phyloP scores from a whole-genome alignment of 352 stramenopile species.

The Globisporangium nagaii region DNA sequence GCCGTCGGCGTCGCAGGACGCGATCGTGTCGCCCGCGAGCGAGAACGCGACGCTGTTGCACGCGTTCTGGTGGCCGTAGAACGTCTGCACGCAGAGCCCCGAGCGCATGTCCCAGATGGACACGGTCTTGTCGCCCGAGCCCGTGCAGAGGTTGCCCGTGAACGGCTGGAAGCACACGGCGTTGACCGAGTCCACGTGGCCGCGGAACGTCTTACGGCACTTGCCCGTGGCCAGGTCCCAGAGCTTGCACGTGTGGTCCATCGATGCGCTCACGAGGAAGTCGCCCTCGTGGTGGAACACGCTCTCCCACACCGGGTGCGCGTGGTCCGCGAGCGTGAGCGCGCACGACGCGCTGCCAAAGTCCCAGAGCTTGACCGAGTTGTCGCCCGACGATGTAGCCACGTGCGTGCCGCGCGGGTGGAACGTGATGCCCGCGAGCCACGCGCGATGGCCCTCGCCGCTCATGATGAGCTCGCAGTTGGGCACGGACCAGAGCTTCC shows the following conservation, averaged over 20 bases:
- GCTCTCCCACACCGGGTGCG: conserved; percentile 91
- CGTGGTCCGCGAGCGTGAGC: conserved; percentile 89
- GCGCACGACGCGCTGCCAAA: conserved; percentile 87
- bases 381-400: conserved; percentile 89
- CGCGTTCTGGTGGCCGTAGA: conserved; percentile 94
- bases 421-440: conserved; percentile 89
- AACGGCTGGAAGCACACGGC: conserved; percentile 91
- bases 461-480: conserved; percentile 94
- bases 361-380: conserved; percentile 94
- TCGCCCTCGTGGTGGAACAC: conserved; percentile 92
- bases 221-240: conserved; percentile 89
- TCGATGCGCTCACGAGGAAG: conserved; percentile 89
- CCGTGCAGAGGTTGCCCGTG: conserved; percentile 91
- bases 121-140: conserved; percentile 93
- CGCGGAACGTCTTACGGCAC: conserved; percentile 90
- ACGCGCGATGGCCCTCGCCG: conserved; percentile 90
- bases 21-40: conserved; percentile 85
- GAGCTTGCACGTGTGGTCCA: conserved; percentile 93
- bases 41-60: conserved; percentile 89
- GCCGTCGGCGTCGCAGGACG: conserved; percentile 91
- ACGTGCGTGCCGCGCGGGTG: conserved; percentile 90
- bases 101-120: conserved; percentile 94
- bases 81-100: conserved; percentile 90
- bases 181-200: conserved; percentile 95
- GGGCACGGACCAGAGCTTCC: conserved; percentile 93